These are phyloP conservation scores for Naganishia friedmannii DNA, from an alignment of 768 basidiomycete species.

Conservation along the genomic window DNA sequence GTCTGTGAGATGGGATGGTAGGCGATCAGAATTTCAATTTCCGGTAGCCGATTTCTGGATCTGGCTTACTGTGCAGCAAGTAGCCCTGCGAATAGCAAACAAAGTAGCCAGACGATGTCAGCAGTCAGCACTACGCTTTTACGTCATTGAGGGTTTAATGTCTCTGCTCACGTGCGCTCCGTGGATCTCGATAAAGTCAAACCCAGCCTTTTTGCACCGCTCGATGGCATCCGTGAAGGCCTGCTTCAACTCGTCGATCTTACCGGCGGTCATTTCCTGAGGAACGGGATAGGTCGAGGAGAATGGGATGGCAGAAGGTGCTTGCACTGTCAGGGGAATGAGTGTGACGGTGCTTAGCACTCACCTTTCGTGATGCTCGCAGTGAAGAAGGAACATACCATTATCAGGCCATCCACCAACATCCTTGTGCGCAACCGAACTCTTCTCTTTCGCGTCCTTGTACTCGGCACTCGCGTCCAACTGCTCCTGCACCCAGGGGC, in stretches of 20 bases:
- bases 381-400: slow-evolving; percentile 53
- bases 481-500: slow-evolving; percentile 63
- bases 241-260: slow-evolving; percentile 61
- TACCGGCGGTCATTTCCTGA: slow-evolving; percentile 59
- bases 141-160: too few relatives aligned
- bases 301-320: slow-evolving; percentile 63
- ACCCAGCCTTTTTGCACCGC: slow-evolving; percentile 60
- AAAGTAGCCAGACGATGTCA: neutral
- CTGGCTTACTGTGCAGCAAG: slow-evolving; percentile 37
- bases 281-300: slow-evolving; percentile 60
- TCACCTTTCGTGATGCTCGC: too few relatives aligned
- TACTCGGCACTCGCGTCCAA: slow-evolving; percentile 28
- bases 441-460: slow-evolving; percentile 37
- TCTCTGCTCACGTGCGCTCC: slow-evolving; percentile 40
- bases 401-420: slow-evolving; percentile 69
- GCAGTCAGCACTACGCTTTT: neutral
- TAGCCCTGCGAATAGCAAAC: slow-evolving; percentile 58
- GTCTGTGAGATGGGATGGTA: slow-evolving; percentile 27
- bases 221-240: slow-evolving; percentile 57
- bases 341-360: too few relatives aligned
- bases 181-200: slow-evolving; percentile 52
- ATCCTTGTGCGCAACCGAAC: slow-evolving; percentile 55
- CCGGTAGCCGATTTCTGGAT: too few relatives aligned
- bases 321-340: slow-evolving; percentile 60
- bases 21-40: neutral